phyloP scores from a whole-genome alignment of 176 grass and related monocot genomes.

The Secale cereale region DNA sequence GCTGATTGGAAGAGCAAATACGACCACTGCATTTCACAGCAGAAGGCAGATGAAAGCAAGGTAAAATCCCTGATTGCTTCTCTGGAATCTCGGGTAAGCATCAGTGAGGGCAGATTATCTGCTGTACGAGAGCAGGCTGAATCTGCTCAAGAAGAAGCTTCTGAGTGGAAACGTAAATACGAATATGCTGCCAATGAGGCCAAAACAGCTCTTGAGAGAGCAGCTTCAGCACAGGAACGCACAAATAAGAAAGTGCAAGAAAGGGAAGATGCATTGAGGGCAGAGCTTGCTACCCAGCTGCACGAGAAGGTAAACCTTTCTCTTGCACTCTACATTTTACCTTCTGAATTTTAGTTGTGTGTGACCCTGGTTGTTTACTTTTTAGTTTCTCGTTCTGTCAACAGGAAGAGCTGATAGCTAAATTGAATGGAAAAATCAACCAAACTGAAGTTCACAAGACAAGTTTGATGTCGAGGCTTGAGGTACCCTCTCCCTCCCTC shows the following conservation, averaged over 20 bases:
- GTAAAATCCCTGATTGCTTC: conserved; percentile 70
- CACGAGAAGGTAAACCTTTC: conserved; percentile 62
- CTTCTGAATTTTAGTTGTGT: neutral
- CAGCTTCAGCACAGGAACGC: conserved; percentile 88
- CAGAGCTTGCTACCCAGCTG: conserved; percentile 72
- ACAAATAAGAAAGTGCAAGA: conserved; percentile 92
- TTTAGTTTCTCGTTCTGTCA: conserved; percentile 26
- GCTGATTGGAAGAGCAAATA: conserved; percentile 83
- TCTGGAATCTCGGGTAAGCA: conserved; percentile 75
- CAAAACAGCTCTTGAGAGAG: conserved; percentile 85
- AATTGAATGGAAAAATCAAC: conserved; percentile 66
- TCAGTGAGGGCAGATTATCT: conserved; percentile 85
- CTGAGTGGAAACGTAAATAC: conserved; percentile 95
- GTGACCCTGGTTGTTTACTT: neutral
- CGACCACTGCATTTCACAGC: conserved; percentile 46
- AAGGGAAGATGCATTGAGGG: conserved; percentile 83
- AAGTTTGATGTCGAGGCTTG: conserved; percentile 66
- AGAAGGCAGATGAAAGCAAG: conserved; percentile 83
- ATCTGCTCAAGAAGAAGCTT: conserved; percentile 93
- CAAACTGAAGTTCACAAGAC: conserved; percentile 71
- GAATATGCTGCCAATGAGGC: conserved; percentile 72
- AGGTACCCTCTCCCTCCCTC: conserved; percentile 37
- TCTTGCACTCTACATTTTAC: neutral
- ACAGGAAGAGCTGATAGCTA: conserved; percentile 85
- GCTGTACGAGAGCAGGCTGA: conserved; percentile 89